These are phyloP conservation scores for Clathrospora elynae DNA, from an alignment of 2,329 filamentous ascomycete genomes.

Conservation along the genomic window DNA sequence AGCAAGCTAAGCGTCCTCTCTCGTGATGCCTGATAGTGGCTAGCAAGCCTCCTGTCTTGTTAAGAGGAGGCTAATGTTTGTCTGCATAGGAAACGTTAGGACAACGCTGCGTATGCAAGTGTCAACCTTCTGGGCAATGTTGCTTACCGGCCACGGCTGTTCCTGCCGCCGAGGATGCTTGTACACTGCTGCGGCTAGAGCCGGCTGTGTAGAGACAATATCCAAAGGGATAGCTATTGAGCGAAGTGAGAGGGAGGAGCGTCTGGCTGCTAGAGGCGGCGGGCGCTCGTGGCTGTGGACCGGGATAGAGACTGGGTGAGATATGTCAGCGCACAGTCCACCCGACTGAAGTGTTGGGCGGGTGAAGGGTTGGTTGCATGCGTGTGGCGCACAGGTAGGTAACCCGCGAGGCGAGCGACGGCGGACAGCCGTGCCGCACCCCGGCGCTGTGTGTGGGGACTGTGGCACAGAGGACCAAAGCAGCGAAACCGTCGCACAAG, in stretches of 20 bases:
- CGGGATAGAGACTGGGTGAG: conserved; percentile 24
- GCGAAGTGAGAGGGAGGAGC: conserved; percentile 26
- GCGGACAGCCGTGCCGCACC: conserved; percentile 42
- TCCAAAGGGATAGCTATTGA: conserved; percentile 29
- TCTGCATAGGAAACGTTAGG: conserved; percentile 42
- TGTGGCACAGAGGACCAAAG: conserved; percentile 40
- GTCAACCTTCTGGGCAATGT: conserved; percentile 18
- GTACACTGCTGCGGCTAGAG: conserved; percentile 20
- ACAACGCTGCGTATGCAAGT: conserved; percentile 23
- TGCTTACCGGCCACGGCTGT: conserved; percentile 34
- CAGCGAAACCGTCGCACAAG: conserved; percentile 43
- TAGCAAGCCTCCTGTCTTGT: conserved; percentile 39
- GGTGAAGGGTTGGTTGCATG: conserved; percentile 40
- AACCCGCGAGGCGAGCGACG: conserved; percentile 39
- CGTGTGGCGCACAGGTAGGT: conserved; percentile 45
- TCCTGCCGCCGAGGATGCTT: conserved; percentile 24
- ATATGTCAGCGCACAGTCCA: conserved; percentile 39
- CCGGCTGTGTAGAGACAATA: conserved; percentile 23
- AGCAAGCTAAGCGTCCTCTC: conserved; percentile 42
- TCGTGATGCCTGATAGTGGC: conserved; percentile 35
- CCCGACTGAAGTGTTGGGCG: conserved; percentile 31
- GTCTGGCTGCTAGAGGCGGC: conserved; percentile 18
- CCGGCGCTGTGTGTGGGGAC: conserved; percentile 38
- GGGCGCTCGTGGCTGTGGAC: conserved; percentile 37
- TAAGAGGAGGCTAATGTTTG: conserved; percentile 34